phyloP scores from a whole-genome alignment of 2,329 filamentous ascomycete genomes.

The Fusarium tanahbumbuense region DNA sequence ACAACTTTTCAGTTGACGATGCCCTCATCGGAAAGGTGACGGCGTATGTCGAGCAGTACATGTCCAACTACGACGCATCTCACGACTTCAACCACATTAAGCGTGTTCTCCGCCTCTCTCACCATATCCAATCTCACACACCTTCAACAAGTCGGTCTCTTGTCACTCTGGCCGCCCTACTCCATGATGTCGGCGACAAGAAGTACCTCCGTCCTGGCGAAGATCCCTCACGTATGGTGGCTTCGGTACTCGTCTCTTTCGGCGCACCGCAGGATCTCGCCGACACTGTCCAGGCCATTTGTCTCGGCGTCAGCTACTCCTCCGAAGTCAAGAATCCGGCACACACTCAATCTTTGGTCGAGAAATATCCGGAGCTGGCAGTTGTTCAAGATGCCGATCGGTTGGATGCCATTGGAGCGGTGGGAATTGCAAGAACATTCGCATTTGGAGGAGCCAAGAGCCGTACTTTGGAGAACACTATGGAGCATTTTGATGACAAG shows the following conservation, averaged over 20 bases:
- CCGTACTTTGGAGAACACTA: conserved; percentile 70
- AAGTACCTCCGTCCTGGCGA: conserved; percentile 76
- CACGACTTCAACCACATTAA: conserved; percentile 89
- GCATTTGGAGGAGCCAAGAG: conserved; percentile 74
- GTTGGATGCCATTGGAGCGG: conserved; percentile 88
- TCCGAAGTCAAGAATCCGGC: conserved; percentile 75
- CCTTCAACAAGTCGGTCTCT: conserved; percentile 55
- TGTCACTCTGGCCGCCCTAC: conserved; percentile 76
- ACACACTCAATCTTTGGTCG: conserved; percentile 70
- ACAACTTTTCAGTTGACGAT: conserved; percentile 48
- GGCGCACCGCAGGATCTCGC: conserved; percentile 71
- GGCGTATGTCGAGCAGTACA: conserved; percentile 75
- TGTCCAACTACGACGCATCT: conserved; percentile 83
- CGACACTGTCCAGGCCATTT: conserved; percentile 75
- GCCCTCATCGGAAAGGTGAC: conserved; percentile 67
- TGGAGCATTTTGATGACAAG: conserved; percentile 83
- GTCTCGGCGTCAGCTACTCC: conserved; percentile 81
- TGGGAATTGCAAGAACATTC: conserved; percentile 79
- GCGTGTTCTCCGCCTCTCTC: conserved; percentile 80
- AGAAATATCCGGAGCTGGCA: conserved; percentile 68
- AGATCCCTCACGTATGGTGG: conserved; percentile 67
- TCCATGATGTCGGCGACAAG: conserved; percentile 91
- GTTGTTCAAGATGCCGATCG: conserved; percentile 94
- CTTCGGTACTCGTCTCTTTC: conserved; percentile 64
- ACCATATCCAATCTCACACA: conserved; percentile 69